Evolutionary conservation across 2,329 filamentous ascomycete genomes (phyloP).

Genomic region (Venturia aucupariae): DNA sequence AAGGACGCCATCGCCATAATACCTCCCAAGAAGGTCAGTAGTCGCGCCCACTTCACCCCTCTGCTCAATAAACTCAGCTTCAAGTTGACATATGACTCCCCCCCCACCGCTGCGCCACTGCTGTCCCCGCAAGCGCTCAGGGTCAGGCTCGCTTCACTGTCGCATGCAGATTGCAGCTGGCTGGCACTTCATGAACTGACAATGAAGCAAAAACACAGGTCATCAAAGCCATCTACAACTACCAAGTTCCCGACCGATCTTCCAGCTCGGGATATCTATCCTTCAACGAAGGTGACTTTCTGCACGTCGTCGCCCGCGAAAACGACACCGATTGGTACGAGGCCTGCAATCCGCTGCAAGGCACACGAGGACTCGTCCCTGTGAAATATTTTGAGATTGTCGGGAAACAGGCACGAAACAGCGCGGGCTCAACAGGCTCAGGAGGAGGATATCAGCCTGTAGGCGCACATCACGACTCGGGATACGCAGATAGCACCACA

Average conservation of each 20-base stretch:
- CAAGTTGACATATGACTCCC: background rate
- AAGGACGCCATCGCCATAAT: slow-evolving; percentile 84
- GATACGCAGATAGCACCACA: slow-evolving; percentile 57
- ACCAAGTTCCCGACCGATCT: slow-evolving; percentile 56
- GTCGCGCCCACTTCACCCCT: no score
- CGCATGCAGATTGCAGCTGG: slow-evolving; percentile 1
- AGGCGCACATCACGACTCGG: slow-evolving; percentile 73
- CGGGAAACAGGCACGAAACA: slow-evolving; percentile 86
- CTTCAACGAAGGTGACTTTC: slow-evolving; percentile 93
- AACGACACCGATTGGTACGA: slow-evolving; percentile 97
- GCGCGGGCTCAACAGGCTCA: slow-evolving; percentile 42
- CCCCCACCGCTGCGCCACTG: background rate
- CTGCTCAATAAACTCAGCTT: background rate
- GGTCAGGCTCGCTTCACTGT: background rate
- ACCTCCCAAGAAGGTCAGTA: slow-evolving; percentile 78
- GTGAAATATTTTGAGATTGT: slow-evolving; percentile 89
- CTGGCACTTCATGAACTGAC: slow-evolving; percentile 4
- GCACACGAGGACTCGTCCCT: slow-evolving; percentile 82
- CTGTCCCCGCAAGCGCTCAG: background rate
- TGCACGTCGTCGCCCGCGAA: slow-evolving; percentile 94
- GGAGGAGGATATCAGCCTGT: slow-evolving; percentile 31
- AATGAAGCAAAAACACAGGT: slow-evolving; percentile 50
- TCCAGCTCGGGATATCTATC: slow-evolving; percentile 61
- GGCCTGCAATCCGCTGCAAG: slow-evolving; percentile 88
- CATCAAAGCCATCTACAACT: slow-evolving; percentile 93